Evolutionary conservation across 2,329 filamentous ascomycete genomes (phyloP).

Genomic region (Stachybotrys echinatus): DNA sequence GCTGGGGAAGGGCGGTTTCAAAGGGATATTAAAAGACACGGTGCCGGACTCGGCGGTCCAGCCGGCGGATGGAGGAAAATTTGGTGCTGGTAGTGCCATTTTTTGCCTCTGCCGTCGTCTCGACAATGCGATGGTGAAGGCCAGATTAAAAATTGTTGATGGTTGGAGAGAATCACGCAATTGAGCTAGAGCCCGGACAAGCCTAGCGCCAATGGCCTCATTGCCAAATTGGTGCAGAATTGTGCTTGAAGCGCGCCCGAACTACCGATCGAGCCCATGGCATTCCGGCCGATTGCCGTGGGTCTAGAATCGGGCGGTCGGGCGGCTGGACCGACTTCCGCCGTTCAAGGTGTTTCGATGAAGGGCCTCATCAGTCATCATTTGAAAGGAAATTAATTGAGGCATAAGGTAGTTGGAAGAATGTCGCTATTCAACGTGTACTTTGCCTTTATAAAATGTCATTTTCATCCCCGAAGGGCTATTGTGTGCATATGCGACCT

Average conservation of each 20-base stretch:
- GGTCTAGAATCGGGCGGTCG: conserved; percentile 3
- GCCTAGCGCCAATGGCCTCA: conserved; percentile 17
- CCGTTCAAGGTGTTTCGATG: background rate
- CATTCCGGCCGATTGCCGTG: conserved; percentile 1
- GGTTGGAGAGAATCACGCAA: conserved; percentile 33
- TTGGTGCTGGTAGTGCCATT: background rate
- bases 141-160: conserved; percentile 26
- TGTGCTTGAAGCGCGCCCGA: background rate
- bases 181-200: conserved; percentile 22
- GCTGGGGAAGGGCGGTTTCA: background rate
- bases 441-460: too few species aligned
- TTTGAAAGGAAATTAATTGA: too few species aligned
- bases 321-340: conserved; percentile 8
- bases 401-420: too few species aligned
- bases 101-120: background rate
- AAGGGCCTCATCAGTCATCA: too few species aligned
- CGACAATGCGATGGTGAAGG: background rate
- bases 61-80: background rate
- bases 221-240: conserved; percentile 6
- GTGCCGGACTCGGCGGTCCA: background rate
- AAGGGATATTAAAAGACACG: background rate
- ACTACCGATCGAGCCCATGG: background rate
- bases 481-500: too few species aligned
- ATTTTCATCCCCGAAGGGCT: too few species aligned
- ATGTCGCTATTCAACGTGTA: too few species aligned